Evolutionary conservation across 345 rosid species (phyloP).

Genomic region (Sapria himalayana): DNA sequence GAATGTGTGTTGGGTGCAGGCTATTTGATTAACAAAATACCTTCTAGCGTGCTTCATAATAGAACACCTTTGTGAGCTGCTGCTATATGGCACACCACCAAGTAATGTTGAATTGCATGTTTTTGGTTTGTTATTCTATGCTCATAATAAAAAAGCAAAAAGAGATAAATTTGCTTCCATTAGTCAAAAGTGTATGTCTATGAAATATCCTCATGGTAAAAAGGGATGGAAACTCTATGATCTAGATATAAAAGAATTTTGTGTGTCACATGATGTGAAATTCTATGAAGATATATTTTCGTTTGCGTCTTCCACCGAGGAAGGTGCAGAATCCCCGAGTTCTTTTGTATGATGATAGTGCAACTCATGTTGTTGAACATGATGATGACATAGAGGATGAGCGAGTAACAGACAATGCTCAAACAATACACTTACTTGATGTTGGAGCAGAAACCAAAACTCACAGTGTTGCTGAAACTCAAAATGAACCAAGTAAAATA

Average conservation of each 20-base stretch:
- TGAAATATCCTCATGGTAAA: not conserved
- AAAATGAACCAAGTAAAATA: no score
- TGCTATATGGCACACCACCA: not conserved
- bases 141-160: not conserved
- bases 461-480: no score
- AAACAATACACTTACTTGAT: no score
- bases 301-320: no score
- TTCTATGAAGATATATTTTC: not conserved
- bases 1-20: not conserved
- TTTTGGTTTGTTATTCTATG: constrained; percentile 1
- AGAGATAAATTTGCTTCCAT: no score
- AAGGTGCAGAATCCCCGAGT: no score
- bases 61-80: not conserved
- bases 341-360: no score
- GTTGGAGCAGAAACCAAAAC: no score
- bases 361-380: no score
- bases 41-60: not conserved
- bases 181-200: no score
- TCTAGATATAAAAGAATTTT: not conserved
- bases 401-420: no score
- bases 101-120: not conserved
- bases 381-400: no score
- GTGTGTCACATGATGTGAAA: not conserved
- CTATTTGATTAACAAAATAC: not conserved
- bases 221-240: constrained; percentile 1